phyloP scores from a whole-genome alignment of 2,329 filamentous ascomycete genomes.

The Magnaporthiopsis rhizophila region DNA sequence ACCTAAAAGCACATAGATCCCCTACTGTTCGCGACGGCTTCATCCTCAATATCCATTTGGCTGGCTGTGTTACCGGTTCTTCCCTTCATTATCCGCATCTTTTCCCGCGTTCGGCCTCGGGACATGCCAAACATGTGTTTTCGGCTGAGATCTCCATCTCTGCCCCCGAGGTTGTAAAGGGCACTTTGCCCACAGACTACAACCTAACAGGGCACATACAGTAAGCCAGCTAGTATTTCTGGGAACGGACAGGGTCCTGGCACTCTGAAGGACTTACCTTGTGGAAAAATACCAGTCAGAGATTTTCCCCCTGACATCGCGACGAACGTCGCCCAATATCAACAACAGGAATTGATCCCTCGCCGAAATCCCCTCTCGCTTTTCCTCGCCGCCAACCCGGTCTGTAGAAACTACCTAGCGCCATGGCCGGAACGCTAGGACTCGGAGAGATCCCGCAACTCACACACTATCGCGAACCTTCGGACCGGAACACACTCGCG shows the following conservation, averaged over 20 bases:
- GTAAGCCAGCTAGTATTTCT: background rate
- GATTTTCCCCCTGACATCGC: background rate
- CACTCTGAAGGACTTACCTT: background rate
- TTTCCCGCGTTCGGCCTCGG: background rate
- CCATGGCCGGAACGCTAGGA: background rate
- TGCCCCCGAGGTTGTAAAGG: background rate
- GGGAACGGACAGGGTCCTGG: too few species aligned
- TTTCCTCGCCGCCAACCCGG: too few species aligned
- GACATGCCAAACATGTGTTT: background rate
- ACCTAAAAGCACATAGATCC: background rate
- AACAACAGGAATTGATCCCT: background rate
- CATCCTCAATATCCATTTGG: background rate
- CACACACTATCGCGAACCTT: background rate
- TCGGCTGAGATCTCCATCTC: background rate
- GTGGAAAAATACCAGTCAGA: background rate
- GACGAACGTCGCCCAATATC: background rate
- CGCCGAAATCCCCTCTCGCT: background rate
- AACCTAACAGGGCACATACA: background rate
- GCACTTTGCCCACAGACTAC: background rate
- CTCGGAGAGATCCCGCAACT: background rate
- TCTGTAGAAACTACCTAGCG: background rate
- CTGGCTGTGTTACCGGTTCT: background rate
- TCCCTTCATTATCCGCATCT: background rate
- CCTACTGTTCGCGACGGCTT: background rate
- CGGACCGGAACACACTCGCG: background rate